A percentile compares a stretch with the other conserved stretches of the same genome.
Conservation (phyloP, 2,329 filamentous ascomycete species). For the Pleoardoris graminearum region DNA sequence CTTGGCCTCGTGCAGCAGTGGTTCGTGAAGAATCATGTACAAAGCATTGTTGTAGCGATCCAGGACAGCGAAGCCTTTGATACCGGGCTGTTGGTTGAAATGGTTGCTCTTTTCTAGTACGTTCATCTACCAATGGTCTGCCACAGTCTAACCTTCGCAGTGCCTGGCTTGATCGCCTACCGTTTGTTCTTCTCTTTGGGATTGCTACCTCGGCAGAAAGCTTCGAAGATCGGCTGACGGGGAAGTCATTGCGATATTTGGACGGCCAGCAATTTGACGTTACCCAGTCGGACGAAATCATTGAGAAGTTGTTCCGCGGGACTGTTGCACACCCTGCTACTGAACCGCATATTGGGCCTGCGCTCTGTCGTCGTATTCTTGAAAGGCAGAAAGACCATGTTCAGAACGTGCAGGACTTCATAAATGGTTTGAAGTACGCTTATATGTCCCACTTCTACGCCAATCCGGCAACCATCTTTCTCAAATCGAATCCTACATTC, state of each 20-base stretch:
- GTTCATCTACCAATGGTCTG: constrained; percentile 16
- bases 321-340: constrained; percentile 63
- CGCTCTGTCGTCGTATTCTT: constrained; percentile 64
- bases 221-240: constrained; percentile 73
- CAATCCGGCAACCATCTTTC: constrained; percentile 71
- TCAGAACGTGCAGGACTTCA: constrained; percentile 73
- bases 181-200: constrained; percentile 76
- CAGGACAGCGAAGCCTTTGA: constrained; percentile 86
- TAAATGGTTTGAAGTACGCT: constrained; percentile 72
- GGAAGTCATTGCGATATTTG: constrained; percentile 67
- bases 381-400: constrained; percentile 77
- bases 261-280: constrained; percentile 77
- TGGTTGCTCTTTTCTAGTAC: constrained; percentile 70
- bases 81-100: constrained; percentile 68
- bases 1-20: constrained; percentile 69
- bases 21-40: constrained; percentile 56
- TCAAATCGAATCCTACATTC: constrained; percentile 45
- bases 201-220: constrained; percentile 81
- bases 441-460: constrained; percentile 88
- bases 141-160: constrained; percentile 40
- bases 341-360: constrained; percentile 65
- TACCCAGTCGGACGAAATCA: constrained; percentile 69
- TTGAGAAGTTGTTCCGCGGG: constrained; percentile 71
- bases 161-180: constrained; percentile 74
- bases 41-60: constrained; percentile 71